phyloP scores from a whole-genome alignment of 768 basidiomycete genomes.

The Trichaptum fuscoviolaceum region DNA sequence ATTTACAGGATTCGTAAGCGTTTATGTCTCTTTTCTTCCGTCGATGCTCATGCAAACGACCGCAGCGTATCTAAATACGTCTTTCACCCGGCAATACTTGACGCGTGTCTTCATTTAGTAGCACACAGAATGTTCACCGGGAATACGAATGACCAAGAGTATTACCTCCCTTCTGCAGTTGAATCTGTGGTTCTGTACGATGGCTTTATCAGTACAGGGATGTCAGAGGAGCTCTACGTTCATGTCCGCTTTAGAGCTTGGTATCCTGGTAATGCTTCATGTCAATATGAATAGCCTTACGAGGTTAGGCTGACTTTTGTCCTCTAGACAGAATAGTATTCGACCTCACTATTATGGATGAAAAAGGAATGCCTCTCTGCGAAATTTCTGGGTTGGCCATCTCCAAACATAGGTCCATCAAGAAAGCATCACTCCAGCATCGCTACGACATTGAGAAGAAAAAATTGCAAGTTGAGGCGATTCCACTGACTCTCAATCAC shows the following conservation, averaged over 20 bases:
- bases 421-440: background rate
- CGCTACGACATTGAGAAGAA: background rate
- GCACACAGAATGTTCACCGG: conserved; percentile 27
- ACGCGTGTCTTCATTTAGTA: conserved; percentile 29
- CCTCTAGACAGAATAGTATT: conserved; percentile 20
- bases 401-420: background rate
- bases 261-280: conserved; percentile 20
- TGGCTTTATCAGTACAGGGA: conserved; percentile 13
- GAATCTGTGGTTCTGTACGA: conserved; percentile 12
- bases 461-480: background rate
- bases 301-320: background rate
- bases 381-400: conserved; percentile 6
- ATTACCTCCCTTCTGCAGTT: conserved; percentile 28
- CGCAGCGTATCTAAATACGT: conserved; percentile 20
- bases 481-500: background rate
- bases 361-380: conserved; percentile 20
- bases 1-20: conserved; percentile 11
- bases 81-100: conserved; percentile 33
- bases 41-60: background rate
- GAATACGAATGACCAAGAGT: conserved; percentile 22
- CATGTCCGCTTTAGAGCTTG: conserved; percentile 23
- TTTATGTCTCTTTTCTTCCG: conserved; percentile 2
- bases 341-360: conserved; percentile 23
- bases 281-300: background rate
- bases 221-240: conserved; percentile 18